Evolutionary conservation across 148 eudicot species (phyloP), one percentile per base, ranked within the genome.

Genomic region (Camellia japonica): DNA sequence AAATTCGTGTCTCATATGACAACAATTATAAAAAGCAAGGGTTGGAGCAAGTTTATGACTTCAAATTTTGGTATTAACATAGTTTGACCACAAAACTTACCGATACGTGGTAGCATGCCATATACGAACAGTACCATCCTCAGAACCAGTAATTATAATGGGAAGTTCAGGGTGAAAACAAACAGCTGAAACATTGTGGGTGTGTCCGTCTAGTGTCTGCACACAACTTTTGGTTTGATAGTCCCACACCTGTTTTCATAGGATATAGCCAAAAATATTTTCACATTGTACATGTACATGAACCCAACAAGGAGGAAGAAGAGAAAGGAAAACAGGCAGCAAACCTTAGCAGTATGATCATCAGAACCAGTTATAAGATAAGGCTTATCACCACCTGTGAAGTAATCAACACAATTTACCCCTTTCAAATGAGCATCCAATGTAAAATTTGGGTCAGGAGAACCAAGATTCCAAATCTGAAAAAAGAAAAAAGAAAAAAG

Each of bases 81-180:
- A 59, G n/a, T 51, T 19, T 20, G 51, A 63, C 49, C 56, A 72
- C 41, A 43, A 81, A 78, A 54, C 70, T 78, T 80, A 86, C 98
- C 97, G 90, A 76, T 94, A 94, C 60, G 97, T 94, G 60, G 97
- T 93, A 52, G 97, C 85, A 83, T 94, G 93, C 98, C 97, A 94
- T 71, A 94, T 88, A 54, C 97, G 91, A 77, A 94, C 91, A 15
- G 97, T 91, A 80, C 95, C 95, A 82, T 93, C 98, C 91, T 93
- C 97, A 69, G 97, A 93, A 81, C 98, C 98, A 49, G 97, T 94
- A n/a, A 94, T 87, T 64, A 94, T 90, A 43, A 93, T 91, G 49
- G 98, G 98, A 75, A 93, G 95, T 76, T 94, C 97, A 20, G 98
- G 98, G 83, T 94, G 98, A 81, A 92, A 91, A 74, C 97, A 91